Evolutionary conservation across 208 protist species (phyloP).

Genomic region (Trypanosomatidae sp.): DNA sequence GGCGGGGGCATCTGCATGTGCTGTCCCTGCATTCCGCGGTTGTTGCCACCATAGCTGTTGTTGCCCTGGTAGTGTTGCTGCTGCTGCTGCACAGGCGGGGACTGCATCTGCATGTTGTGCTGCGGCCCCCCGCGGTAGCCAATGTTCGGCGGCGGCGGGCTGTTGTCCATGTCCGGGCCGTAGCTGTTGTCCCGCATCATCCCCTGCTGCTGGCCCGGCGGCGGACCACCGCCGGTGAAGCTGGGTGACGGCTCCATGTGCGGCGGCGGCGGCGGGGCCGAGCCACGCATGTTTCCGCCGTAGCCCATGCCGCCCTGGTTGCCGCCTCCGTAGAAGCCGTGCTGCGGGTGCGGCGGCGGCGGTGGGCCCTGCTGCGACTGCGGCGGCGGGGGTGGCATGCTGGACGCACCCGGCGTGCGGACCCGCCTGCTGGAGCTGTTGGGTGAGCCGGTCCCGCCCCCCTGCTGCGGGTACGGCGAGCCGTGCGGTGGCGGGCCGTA

Average conservation of each 20-base stretch:
- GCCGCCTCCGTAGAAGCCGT: slow-evolving; percentile 25
- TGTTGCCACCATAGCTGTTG: slow-evolving; percentile 12
- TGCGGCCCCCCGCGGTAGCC: slow-evolving; percentile 15
- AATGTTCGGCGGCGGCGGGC: slow-evolving; percentile 30
- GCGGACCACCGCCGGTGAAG: slow-evolving; percentile 16
- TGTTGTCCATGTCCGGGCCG: slow-evolving; percentile 26
- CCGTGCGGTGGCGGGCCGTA: slow-evolving; percentile 19
- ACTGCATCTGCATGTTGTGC: slow-evolving; percentile 52
- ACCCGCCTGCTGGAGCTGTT: slow-evolving; percentile 26
- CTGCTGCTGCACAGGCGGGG: slow-evolving; percentile 28
- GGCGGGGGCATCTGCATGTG: slow-evolving; percentile 11
- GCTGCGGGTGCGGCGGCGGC: slow-evolving; percentile 4
- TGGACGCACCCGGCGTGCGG: slow-evolving; percentile 2
- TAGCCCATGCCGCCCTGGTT: slow-evolving; percentile 25
- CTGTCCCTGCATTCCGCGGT: slow-evolving; percentile 25
- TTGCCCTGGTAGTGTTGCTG: slow-evolving; percentile 26
- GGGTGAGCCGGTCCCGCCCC: slow-evolving; percentile 7
- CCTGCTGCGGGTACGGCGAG: slow-evolving; percentile 26
- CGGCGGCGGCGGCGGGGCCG: slow-evolving; percentile 26
- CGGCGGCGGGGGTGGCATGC: not conserved
- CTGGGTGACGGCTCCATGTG: slow-evolving; percentile 46
- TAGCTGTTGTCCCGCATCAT: slow-evolving; percentile 34
- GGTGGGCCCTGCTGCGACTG: slow-evolving; percentile 6
- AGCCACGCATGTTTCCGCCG: slow-evolving; percentile 25
- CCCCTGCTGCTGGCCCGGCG: slow-evolving; percentile 12